Conservation (phyloP, 1,284 basidiomycete genomes). For the Leccinum insolens region DNA sequence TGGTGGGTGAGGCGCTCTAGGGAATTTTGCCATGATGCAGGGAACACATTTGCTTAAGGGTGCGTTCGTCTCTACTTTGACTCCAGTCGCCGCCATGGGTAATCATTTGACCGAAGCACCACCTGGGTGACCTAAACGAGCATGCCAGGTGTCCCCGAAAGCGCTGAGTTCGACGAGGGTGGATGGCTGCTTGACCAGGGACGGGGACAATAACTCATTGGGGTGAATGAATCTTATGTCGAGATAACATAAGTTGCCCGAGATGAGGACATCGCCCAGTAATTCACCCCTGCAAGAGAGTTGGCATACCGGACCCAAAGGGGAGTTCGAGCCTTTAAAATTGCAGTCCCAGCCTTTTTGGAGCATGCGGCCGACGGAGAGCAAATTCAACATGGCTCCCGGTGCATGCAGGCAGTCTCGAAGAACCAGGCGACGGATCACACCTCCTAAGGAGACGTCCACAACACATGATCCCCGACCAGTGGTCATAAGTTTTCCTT, state of each 20-base stretch:
- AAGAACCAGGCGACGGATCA: not conserved
- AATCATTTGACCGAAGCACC: not conserved
- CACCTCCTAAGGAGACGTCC: not conserved
- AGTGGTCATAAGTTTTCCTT: not conserved
- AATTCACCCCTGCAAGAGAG: not conserved
- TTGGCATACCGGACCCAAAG: not conserved
- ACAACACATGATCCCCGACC: not conserved
- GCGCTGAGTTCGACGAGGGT: not conserved
- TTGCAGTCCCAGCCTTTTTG: conserved; percentile 2
- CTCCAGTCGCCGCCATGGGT: not conserved
- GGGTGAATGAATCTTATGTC: not conserved
- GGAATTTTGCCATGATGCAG: not conserved
- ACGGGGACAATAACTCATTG: not conserved
- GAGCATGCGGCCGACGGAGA: not conserved
- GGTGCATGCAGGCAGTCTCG: not conserved
- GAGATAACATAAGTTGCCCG: not conserved
- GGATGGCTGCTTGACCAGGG: not conserved
- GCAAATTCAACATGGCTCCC: not conserved
- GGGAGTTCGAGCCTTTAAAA: not conserved
- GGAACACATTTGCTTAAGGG: not conserved
- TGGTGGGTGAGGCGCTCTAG: not conserved
- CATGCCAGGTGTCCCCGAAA: conserved; percentile 2
- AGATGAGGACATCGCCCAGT: not conserved
- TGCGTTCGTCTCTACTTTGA: not conserved
- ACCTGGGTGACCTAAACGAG: conserved; percentile 1